phyloP scores from a whole-genome alignment of 768 basidiomycete species.

The Udeniomyces megalosporus region DNA sequence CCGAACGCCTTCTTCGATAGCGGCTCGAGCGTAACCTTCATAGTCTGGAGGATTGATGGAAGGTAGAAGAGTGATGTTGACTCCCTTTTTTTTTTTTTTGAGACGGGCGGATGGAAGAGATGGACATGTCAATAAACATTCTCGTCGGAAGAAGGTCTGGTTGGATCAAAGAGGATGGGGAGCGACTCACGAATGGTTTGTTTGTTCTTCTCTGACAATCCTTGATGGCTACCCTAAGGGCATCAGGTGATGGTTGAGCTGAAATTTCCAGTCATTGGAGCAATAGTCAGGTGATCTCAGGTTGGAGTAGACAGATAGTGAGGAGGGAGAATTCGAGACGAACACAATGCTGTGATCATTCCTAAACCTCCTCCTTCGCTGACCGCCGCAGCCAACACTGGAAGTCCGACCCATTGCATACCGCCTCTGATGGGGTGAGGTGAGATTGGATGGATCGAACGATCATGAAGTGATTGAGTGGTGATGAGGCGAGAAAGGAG shows the following conservation, averaged over 20 bases:
- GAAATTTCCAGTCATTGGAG: background rate
- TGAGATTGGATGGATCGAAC: background rate
- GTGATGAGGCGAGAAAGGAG: background rate
- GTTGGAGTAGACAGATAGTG: too few relatives aligned
- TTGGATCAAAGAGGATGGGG: too few relatives aligned
- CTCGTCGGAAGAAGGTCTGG: too few relatives aligned
- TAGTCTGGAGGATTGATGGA: slow-evolving; percentile 84
- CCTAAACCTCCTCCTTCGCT: slow-evolving; percentile 34
- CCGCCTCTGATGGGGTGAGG: background rate
- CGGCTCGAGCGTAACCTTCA: slow-evolving; percentile 34
- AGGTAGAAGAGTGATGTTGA: slow-evolving; percentile 65
- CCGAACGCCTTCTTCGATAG: slow-evolving; percentile 70
- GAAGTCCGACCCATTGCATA: slow-evolving; percentile 51
- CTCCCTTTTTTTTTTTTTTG: slow-evolving; percentile 32
- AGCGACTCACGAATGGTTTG: slow-evolving; percentile 22
- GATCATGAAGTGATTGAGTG: background rate
- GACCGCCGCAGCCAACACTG: slow-evolving; percentile 30
- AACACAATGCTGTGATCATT: slow-evolving; percentile 60
- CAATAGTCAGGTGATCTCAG: too few relatives aligned
- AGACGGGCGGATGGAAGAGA: too few relatives aligned
- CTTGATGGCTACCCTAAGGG: slow-evolving; percentile 59
- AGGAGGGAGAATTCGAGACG: background rate
- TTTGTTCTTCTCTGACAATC: slow-evolving; percentile 45
- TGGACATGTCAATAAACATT: too few relatives aligned
- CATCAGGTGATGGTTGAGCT: slow-evolving; percentile 65